Base-by-base conservation (phyloP, 352 stramenopile species). In the Phytophthora pinifolia region DNA sequence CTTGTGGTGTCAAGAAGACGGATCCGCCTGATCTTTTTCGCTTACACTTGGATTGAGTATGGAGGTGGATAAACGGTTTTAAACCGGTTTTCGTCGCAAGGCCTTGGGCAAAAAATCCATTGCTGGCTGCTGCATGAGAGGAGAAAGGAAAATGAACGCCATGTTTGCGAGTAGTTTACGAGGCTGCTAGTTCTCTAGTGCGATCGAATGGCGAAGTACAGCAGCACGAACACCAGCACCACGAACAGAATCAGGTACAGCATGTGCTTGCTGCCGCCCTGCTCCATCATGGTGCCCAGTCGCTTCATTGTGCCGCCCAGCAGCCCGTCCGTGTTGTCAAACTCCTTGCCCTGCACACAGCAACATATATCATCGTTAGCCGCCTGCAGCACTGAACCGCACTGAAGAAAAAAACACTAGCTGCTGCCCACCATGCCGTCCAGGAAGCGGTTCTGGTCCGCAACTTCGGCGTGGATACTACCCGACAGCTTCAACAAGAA, bases 201-300 rank as follows among this genome's bases (percentile, higher is more conserved):
- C 12, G 74, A 88, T 46, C 82, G 77, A 38, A 92, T 92, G 42
- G 77, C 66, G 51, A 83, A 89, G 66, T 93, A 94, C 29, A 94
- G 72, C 54, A 94, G 72, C 49, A 93, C 70, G 46, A 94, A 93
- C 37, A 94, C 83, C 43, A 94, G 54, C 13, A 94, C 79, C 25
- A 94, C 85, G 46, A 94, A 94, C 50, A 54, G 72, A 37, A 93
- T 77, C 57, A 94, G 70, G 51, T 93, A 91, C 52, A 91, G 78
- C 85, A 95, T 95, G 72, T 95, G 85, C 65, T 89, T 93, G 71
- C 82, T 89, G 34, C 85, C 82, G 39, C 85, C 85, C 29, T 92
- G 82, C 31, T 92, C 81, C 81, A 95, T 92, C 85, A 95, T 95
- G 58, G 76, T 68, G 20, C 79, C 78, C 27, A 95, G 67, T 0